Evolutionary conservation across 192 early-diverging fungal species (phyloP).

Genomic region (Podila epicladia): DNA sequence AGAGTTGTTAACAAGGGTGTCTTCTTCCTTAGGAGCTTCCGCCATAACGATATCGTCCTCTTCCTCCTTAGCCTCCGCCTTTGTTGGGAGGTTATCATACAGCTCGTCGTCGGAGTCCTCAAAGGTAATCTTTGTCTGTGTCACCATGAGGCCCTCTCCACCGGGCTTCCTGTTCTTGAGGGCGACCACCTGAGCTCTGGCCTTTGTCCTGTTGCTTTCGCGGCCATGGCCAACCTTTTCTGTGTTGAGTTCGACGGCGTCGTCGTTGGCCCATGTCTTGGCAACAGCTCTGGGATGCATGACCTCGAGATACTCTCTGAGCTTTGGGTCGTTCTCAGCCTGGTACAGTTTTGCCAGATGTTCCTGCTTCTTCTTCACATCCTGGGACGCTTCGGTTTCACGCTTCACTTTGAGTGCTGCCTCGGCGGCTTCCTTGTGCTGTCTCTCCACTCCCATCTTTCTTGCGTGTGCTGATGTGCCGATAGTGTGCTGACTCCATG

Average conservation of each 20-base stretch:
- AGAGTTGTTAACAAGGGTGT: constrained; percentile 47
- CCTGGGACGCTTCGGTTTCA: constrained; percentile 39
- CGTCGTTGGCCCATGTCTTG: constrained; percentile 95
- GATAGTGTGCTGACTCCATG: constrained; percentile 91
- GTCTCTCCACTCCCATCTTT: constrained; percentile 51
- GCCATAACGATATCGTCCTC: constrained; percentile 48
- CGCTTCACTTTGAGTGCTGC: constrained; percentile 34
- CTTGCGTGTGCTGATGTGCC: constrained; percentile 83
- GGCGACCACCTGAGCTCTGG: constrained; percentile 54
- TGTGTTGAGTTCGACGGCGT: constrained; percentile 57
- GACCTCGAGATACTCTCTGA: constrained; percentile 90
- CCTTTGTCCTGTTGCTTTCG: constrained; percentile 42
- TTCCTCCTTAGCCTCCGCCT: constrained; percentile 52
- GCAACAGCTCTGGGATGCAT: constrained; percentile 83
- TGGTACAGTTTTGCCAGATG: constrained; percentile 58
- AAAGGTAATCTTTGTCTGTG: constrained; percentile 69
- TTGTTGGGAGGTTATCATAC: constrained; percentile 75
- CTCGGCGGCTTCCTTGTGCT: constrained; percentile 50
- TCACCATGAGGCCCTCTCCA: constrained; percentile 67
- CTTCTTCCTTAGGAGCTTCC: constrained; percentile 58
- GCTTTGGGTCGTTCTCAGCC: constrained; percentile 80
- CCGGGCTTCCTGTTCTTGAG: constrained; percentile 66
- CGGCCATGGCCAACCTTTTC: constrained; percentile 44
- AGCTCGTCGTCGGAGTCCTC: constrained; percentile 78
- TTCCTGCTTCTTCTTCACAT: constrained; percentile 61